Evolutionary conservation across 2,329 filamentous ascomycete genomes (phyloP), one percentile per base, ranked within the genome.

Genomic region (Boeremia exigua): DNA sequence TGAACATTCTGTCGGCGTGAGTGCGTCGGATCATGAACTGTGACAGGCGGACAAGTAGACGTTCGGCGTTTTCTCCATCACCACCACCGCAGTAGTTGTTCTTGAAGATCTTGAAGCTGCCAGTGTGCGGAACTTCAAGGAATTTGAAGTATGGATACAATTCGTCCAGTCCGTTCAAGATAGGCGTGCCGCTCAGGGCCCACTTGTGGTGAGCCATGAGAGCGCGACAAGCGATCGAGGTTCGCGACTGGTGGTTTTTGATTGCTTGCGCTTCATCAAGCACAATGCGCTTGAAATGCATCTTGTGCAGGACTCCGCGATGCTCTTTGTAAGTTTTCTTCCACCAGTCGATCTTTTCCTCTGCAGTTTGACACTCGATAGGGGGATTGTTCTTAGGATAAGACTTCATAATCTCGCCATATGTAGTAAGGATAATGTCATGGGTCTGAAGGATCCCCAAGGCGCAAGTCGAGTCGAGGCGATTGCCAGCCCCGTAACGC

Each of bases 231-330:
- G 81, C 80, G 32, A 80, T 66, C 0, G 77, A 79, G 0, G 78
- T 82, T 4, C 71, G 68, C 1, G 67, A 62, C 0, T 52, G 52
- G 6, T 78, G 70, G 28, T 84, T 86, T 57, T 86, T 86, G 56
- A 87, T 84, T 0, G 62, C 62, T 45, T 86, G 84, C 0, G 80
- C 83, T 61, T 87, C 85, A 40, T 87, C 85, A 0, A 87, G 71
- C 1, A 87, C 77, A 3, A 87, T 56, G 1, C 86, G 73, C 36
- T 82, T 78, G 74, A 72, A 75, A 10, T 53, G 33, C 43, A 72
- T 69, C 9, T 62, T 53, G 43, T 76, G 74, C 1, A 76, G 54
- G 2, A 65, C 37, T 0, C 74, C 78, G 3, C 77, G 65, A 0
- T 75, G 43, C 0, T 66, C 56, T 1, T 70, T 62, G 6, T 65